Evolutionary conservation across 2,329 filamentous ascomycete species (phyloP).

Genomic region (Dryadomyces quercivorus): DNA sequence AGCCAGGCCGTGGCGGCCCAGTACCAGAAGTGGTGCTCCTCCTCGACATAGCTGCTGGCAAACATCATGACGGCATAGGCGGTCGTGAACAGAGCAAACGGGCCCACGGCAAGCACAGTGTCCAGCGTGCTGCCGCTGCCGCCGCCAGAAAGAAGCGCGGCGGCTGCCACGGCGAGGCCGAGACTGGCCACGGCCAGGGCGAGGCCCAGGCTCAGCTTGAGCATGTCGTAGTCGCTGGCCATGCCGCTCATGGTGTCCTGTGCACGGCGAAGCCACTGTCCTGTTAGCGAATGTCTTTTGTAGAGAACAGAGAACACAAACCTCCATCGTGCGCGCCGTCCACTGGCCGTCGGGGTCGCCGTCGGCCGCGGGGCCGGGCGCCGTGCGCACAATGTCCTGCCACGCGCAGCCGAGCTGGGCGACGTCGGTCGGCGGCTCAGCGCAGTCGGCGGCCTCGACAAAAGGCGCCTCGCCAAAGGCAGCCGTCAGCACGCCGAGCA

Average conservation of each 20-base stretch:
- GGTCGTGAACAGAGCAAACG: slow-evolving; percentile 39
- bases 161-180: slow-evolving; percentile 24
- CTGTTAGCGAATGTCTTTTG: not conserved
- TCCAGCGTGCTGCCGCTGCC: not conserved
- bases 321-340: slow-evolving; percentile 25
- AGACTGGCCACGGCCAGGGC: slow-evolving; percentile 24
- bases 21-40: slow-evolving; percentile 99
- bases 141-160: slow-evolving; percentile 16
- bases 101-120: slow-evolving; percentile 15
- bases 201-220: slow-evolving; percentile 41
- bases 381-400: slow-evolving; percentile 27
- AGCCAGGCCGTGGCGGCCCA: slow-evolving; percentile 70
- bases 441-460: slow-evolving; percentile 11
- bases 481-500: slow-evolving; percentile 63
- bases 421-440: slow-evolving; percentile 27
- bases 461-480: slow-evolving; percentile 47
- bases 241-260: slow-evolving; percentile 77
- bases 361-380: slow-evolving; percentile 8
- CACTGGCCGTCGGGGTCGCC: slow-evolving; percentile 6
- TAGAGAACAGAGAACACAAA: slow-evolving; percentile 10
- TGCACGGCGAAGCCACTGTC: slow-evolving; percentile 55
- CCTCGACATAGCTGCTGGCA: slow-evolving; percentile 92
- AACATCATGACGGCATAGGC: slow-evolving; percentile 87
- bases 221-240: slow-evolving; percentile 81
- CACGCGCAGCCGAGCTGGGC: slow-evolving; percentile 59